These are phyloP conservation scores for Takakia lepidozioides DNA, from an alignment of 225 moss, liverwort and hornwort species.

Conservation along the genomic window DNA sequence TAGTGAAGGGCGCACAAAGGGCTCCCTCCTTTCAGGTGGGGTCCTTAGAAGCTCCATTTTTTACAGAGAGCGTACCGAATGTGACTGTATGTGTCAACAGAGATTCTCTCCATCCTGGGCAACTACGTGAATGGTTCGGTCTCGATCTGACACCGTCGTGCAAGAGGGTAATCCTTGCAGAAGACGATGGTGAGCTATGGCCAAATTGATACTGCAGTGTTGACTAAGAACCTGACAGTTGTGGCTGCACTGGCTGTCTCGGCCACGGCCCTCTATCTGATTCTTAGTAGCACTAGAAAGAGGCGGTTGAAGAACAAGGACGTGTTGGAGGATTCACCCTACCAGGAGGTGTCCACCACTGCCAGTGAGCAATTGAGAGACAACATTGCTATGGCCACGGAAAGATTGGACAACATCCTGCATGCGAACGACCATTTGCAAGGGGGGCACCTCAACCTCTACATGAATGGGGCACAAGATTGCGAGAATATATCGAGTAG, in stretches of 20 bases:
- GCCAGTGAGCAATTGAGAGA: conserved; percentile 5
- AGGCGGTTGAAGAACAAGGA: conserved; percentile 1
- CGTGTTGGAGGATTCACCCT: neutral
- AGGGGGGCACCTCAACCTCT: conserved; percentile 1
- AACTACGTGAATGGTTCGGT: no score
- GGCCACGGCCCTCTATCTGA: conserved; percentile 8
- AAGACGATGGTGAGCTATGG: conserved; percentile 5
- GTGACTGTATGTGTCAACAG: no score
- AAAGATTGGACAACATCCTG: neutral
- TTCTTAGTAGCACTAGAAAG: conserved; percentile 4
- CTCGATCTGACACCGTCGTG: no score
- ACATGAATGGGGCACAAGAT: neutral
- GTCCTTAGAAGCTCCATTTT: no score
- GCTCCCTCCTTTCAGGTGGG: no score
- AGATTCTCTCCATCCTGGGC: no score
- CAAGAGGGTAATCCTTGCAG: no score
- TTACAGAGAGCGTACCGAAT: no score
- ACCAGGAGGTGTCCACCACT: neutral
- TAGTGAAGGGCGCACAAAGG: no score
- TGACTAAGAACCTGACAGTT: conserved; percentile 9
- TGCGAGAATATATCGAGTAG: neutral
- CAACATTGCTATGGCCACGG: conserved; percentile 1
- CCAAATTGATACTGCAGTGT: conserved; percentile 4
- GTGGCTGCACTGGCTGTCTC: conserved; percentile 4
- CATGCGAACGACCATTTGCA: neutral